These are phyloP conservation scores for Penicillium hesseltinei DNA, from an alignment of 2,329 filamentous ascomycete genomes.

Conservation along the genomic window DNA sequence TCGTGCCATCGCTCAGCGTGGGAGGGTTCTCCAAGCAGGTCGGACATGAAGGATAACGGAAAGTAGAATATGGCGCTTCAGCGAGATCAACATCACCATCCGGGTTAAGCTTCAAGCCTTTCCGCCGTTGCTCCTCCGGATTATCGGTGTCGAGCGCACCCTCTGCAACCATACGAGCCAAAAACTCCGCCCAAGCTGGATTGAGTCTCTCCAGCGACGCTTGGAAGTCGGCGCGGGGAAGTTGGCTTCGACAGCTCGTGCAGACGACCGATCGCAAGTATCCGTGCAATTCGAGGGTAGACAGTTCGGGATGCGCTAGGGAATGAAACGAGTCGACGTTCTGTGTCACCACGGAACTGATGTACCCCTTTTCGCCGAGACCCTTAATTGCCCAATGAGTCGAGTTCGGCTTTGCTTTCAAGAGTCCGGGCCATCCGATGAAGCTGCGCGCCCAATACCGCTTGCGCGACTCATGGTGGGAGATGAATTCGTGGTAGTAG, in stretches of 20 bases:
- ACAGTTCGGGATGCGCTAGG: slow-evolving; percentile 68
- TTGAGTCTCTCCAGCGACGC: slow-evolving; percentile 72
- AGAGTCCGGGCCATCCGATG: slow-evolving; percentile 81
- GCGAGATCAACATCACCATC: slow-evolving; percentile 93
- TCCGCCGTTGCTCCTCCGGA: slow-evolving; percentile 63
- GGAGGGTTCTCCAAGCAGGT: slow-evolving; percentile 68
- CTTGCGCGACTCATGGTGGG: slow-evolving; percentile 78
- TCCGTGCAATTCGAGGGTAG: slow-evolving; percentile 85
- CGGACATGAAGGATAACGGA: slow-evolving; percentile 87
- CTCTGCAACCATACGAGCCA: slow-evolving; percentile 67
- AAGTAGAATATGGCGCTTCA: slow-evolving; percentile 81
- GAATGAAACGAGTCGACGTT: slow-evolving; percentile 96
- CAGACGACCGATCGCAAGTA: slow-evolving; percentile 81
- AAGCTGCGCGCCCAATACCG: slow-evolving; percentile 96
- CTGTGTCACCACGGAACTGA: slow-evolving; percentile 81
- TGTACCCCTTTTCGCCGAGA: slow-evolving; percentile 68
- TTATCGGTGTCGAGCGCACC: slow-evolving; percentile 79
- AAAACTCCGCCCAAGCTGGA: slow-evolving; percentile 77
- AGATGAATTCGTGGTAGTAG: slow-evolving; percentile 86
- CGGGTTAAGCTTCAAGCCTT: slow-evolving; percentile 79
- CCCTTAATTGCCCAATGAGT: slow-evolving; percentile 75
- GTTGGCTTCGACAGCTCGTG: slow-evolving; percentile 70
- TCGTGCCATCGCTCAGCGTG: slow-evolving; percentile 53
- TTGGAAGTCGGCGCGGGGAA: slow-evolving; percentile 73
- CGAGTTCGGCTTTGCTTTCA: slow-evolving; percentile 74